Conservation (phyloP, 805 yeast species). For the Myxozyma neotropica region DNA sequence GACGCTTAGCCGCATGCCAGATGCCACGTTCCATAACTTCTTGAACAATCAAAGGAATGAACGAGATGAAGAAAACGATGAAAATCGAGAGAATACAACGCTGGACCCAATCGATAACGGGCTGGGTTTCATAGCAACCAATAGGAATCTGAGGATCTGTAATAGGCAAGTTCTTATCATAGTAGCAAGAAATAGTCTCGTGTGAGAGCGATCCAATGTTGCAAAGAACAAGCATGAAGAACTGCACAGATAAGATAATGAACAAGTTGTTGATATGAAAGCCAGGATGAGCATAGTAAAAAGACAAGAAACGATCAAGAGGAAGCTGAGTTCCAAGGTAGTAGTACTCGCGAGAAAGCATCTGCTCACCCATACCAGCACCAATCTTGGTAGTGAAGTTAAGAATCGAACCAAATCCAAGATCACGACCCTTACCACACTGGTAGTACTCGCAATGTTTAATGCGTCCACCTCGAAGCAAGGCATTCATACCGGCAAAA, state of each 20-base stretch:
- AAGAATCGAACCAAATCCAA: slow-evolving; percentile 88
- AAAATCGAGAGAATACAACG: slow-evolving; percentile 86
- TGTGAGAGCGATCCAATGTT: slow-evolving; percentile 77
- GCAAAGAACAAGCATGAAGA: slow-evolving; percentile 77
- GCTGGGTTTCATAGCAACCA: slow-evolving; percentile 84
- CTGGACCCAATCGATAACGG: slow-evolving; percentile 88
- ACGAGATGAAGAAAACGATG: slow-evolving; percentile 90
- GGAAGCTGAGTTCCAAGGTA: slow-evolving; percentile 89
- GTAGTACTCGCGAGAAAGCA: slow-evolving; percentile 87
- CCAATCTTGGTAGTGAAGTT: slow-evolving; percentile 96
- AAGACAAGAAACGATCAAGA: slow-evolving; percentile 84
- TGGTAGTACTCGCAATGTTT: slow-evolving; percentile 95
- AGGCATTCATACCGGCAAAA: slow-evolving; percentile 91
- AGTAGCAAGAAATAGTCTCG: slow-evolving; percentile 70
- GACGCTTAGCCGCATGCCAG: slow-evolving; percentile 69
- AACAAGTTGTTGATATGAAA: slow-evolving; percentile 90
- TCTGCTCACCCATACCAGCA: slow-evolving; percentile 98
- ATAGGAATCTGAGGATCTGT: slow-evolving; percentile 74
- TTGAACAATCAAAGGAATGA: slow-evolving; percentile 83
- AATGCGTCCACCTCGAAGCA: slow-evolving; percentile 87
- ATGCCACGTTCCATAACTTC: slow-evolving; percentile 85
- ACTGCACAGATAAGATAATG: slow-evolving; percentile 81
- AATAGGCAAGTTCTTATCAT: slow-evolving; percentile 65
- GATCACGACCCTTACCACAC: slow-evolving; percentile 95
- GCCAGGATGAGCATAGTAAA: slow-evolving; percentile 96